Percentiles rank a stretch among this genome's conserved stretches.
Conservation (phyloP, 1,284 basidiomycete genomes). For the Puccinia hordei region DNA sequence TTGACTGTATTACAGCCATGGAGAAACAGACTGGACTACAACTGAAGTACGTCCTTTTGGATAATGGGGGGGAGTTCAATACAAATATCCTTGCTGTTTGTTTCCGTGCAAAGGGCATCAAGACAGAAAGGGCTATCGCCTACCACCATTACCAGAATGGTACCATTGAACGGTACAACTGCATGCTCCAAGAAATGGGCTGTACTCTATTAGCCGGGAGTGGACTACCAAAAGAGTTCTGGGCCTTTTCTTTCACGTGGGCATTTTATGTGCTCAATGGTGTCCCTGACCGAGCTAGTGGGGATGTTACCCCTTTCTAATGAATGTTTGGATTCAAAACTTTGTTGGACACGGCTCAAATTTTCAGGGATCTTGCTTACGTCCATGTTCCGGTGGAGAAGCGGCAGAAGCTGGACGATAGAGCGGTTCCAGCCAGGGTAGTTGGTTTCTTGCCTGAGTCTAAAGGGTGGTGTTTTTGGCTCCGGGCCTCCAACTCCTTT, state of each 20-base stretch:
- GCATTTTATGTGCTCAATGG: neutral
- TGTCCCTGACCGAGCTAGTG: neutral
- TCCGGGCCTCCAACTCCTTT: neutral
- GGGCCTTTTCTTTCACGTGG: neutral
- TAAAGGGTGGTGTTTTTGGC: slow-evolving; percentile 10
- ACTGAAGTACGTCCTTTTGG: too few species aligned
- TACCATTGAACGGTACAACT: neutral
- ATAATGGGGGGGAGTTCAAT: too few species aligned
- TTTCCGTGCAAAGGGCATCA: too few species aligned
- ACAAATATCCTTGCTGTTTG: too few species aligned
- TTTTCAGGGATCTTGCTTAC: slow-evolving; percentile 6
- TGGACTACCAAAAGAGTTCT: neutral
- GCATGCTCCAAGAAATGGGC: neutral
- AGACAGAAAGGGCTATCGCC: neutral
- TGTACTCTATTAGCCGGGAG: neutral
- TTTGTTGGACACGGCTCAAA: neutral
- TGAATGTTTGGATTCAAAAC: neutral
- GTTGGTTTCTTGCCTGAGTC: neutral
- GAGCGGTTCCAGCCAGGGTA: neutral
- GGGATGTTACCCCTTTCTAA: neutral
- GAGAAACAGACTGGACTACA: too few species aligned
- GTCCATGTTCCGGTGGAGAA: too few species aligned
- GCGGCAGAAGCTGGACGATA: neutral
- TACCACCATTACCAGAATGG: slow-evolving; percentile 18
- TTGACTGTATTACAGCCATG: too few species aligned